These are phyloP conservation scores for Fusarium pseudoanthophilum DNA, from an alignment of 2,329 filamentous ascomycete genomes.

Conservation along the genomic window DNA sequence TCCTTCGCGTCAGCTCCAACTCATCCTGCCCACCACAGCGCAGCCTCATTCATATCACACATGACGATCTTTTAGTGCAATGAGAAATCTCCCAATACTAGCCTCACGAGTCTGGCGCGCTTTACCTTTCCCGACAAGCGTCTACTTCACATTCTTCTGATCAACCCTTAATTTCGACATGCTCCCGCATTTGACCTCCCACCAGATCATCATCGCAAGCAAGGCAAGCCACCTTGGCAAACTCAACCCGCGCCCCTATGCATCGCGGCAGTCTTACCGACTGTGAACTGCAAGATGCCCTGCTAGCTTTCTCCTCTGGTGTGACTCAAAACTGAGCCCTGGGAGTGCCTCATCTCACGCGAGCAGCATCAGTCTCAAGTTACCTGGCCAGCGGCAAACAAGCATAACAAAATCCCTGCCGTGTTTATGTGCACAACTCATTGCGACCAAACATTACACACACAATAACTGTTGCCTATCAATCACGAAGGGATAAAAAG, in stretches of 20 bases:
- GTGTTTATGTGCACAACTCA: too few relatives aligned
- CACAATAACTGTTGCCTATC: fast-evolving
- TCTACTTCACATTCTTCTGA: neutral
- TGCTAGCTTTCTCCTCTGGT: fast-evolving
- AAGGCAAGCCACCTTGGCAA: fast-evolving
- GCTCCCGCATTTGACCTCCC: fast-evolving
- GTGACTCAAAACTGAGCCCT: fast-evolving
- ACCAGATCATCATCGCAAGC: neutral
- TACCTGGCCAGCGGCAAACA: neutral
- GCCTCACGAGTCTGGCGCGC: neutral
- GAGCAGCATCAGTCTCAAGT: neutral
- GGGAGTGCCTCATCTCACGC: neutral
- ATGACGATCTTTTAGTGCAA: fast-evolving
- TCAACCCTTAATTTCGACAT: fast-evolving
- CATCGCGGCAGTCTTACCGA: fast-evolving
- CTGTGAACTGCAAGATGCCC: neutral
- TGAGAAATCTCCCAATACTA: fast-evolving
- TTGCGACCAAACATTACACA: neutral
- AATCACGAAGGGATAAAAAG: neutral
- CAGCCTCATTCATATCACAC: neutral
- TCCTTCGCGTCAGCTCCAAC: neutral
- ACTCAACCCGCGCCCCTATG: fast-evolving
- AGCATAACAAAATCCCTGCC: too few relatives aligned
- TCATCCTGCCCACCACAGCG: neutral
- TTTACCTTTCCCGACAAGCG: fast-evolving